These are phyloP conservation scores for Pleurotus tuber-regium DNA, from an alignment of 768 basidiomycete genomes.

Conservation along the genomic window DNA sequence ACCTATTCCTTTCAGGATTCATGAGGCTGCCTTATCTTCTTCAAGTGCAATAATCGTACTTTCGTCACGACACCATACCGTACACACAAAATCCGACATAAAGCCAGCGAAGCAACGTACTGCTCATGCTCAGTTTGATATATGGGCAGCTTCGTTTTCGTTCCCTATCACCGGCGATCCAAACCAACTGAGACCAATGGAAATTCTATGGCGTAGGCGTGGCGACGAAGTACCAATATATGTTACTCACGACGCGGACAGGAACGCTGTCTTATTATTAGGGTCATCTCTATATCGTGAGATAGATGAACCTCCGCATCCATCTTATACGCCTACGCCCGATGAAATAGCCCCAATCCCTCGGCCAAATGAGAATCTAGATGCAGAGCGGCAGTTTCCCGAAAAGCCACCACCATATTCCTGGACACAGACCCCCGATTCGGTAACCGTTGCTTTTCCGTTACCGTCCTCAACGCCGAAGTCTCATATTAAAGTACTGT, in stretches of 20 bases:
- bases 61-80: conserved; percentile 54
- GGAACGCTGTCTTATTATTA: conserved; percentile 51
- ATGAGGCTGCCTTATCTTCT: conserved; percentile 34
- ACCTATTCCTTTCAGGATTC: conserved; percentile 42
- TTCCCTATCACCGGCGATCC: conserved; percentile 35
- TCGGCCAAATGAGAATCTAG: conserved; percentile 54
- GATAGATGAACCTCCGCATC: conserved; percentile 27
- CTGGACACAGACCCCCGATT: conserved; percentile 87
- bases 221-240: conserved; percentile 72
- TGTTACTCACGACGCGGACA: conserved; percentile 42
- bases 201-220: conserved; percentile 66
- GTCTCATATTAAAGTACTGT: conserved; percentile 61
- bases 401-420: conserved; percentile 78
- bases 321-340: conserved; percentile 52
- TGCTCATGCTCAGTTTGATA: conserved; percentile 51
- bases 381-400: conserved; percentile 31
- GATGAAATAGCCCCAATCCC: conserved; percentile 75
- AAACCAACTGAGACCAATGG: conserved; percentile 35
- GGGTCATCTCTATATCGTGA: conserved; percentile 56
- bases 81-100: conserved; percentile 15
- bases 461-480: conserved; percentile 71
- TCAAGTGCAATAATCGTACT: conserved; percentile 44
- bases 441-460: conserved; percentile 80
- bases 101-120: conserved; percentile 16
- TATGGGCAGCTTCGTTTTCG: conserved; percentile 58